phyloP scores from a whole-genome alignment of 768 basidiomycete genomes.

The Russula sp. region DNA sequence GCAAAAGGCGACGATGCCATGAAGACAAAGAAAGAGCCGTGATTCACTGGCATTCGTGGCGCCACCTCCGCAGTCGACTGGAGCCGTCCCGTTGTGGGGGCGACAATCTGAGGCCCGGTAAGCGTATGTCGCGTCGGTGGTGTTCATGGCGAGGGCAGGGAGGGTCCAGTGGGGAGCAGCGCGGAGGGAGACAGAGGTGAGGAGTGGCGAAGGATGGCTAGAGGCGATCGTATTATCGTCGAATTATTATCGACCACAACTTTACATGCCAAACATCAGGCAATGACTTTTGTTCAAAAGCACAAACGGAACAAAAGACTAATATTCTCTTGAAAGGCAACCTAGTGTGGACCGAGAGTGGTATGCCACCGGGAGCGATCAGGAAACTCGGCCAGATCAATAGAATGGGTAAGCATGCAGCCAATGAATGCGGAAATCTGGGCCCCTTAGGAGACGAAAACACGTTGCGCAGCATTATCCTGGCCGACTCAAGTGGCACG shows the following conservation, averaged over 20 bases:
- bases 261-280: background rate
- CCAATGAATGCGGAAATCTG: too few species aligned
- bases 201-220: too few species aligned
- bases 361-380: background rate
- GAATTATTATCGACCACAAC: conserved; percentile 4
- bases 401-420: too few species aligned
- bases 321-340: background rate
- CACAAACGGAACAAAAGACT: background rate
- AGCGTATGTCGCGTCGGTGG: background rate
- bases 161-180: background rate
- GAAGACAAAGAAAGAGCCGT: background rate
- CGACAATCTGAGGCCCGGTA: background rate
- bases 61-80: background rate
- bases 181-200: background rate
- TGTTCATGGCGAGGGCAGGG: background rate
- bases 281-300: background rate
- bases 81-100: background rate
- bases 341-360: background rate
- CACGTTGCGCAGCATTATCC: too few species aligned
- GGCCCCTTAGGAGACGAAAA: too few species aligned
- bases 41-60: background rate
- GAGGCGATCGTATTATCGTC: background rate
- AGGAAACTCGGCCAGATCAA: too few species aligned
- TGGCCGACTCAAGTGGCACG: too few species aligned
- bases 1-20: background rate